Base-by-base conservation (phyloP, 768 basidiomycete genomes). In the Russula emetica region DNA sequence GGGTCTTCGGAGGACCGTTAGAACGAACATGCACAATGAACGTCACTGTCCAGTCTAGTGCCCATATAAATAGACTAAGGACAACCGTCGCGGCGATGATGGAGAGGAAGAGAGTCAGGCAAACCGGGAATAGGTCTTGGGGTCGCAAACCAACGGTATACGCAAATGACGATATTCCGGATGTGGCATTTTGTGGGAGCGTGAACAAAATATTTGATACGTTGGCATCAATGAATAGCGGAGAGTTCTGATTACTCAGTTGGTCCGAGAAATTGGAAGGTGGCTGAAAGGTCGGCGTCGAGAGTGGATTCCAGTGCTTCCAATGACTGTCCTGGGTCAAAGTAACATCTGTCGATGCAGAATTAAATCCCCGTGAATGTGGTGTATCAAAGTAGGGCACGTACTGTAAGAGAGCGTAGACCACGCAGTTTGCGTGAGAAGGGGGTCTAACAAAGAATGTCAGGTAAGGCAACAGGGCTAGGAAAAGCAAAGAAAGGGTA, bases 401-500 rank as follows among this genome's bases (percentile, higher is more conserved):
- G 73, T 69, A 88, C 89, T 92, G 73, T 86, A 91, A 54, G 82
- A 76, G 57, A 92, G 78, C 14, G 85, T 89, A 18, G 95, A 84
- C 96, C 96, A 98, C 1, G 93, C 86, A 8, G 90, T 87, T 71
- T 92, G 88, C 11, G 87, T 83, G 52, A 97, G 78, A 45, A 98
- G 78, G n/a, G 96, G 95, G 75, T 98, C 94, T 95, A 42, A 22
- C 47, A 45, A 65, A 28, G 18, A 13, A 3, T 24, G 5, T 50
- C 54, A 54, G 61, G 30, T 44, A 47, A 60, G 40, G 58, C 28
- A 44, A 53, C 36, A 16, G 28, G n/a, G 3, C 55, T 38, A 49
- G 34, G 26, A 53, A 60, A 60, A 22, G 56, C 11, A 51, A n/a
- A 81, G 28, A 30, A 60, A 22, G 9, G 26, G 11, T n/a, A 10